Evolutionary conservation across 1,284 basidiomycete species (phyloP), one percentile per base, ranked within the genome.

Genomic region (Sphagnurus paluster): DNA sequence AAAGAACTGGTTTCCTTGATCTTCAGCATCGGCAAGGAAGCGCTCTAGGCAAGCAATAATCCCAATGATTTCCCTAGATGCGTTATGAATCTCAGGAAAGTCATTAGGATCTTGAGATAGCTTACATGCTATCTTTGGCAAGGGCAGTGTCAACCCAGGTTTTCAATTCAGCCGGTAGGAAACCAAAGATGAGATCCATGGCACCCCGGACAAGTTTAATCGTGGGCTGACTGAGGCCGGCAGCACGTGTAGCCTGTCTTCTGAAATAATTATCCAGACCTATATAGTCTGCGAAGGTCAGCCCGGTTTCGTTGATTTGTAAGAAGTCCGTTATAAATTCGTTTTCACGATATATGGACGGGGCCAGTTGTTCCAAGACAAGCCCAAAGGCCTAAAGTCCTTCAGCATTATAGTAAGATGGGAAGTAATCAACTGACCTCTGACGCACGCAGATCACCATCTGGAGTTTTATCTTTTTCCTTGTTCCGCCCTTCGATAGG

Each of bases 221-320:
- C 16, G 93, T 93, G 13, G 80, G 69, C 40, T 77, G 74, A 48
- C 80, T 83, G 36, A 91, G 71, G 1, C 82, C 84, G 11, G 78
- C 75, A 37, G 79, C 75, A n/a, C 87, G 75, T 7, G 87, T 77
- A 2, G 96, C 96, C 59, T 97, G 90, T 29, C 95, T 77, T 19
- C 91, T 78, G 74, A 98, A 98, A 68, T 97, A 98, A 45, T 86
- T 90, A 63, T 98, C 96, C 50, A 99, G 71, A 39, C 87, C 84
- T 82, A 94, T 92, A 59, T 97, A 95, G 67, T 98, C 96, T 7
- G 96, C 96, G 66, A 94, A 99, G 0, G 96, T 98, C 14, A 92
- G 76, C 19, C 84, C 84, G 35, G 84, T 81, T 59, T 96, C 92
- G 53, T 90, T 87, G 61, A 97, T 89, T 62, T 96, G 93, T 35